Evolutionary conservation across 2,329 filamentous ascomycete species (phyloP), one percentile per base, ranked within the genome.

Genomic region (Didymosphaeria variabile): DNA sequence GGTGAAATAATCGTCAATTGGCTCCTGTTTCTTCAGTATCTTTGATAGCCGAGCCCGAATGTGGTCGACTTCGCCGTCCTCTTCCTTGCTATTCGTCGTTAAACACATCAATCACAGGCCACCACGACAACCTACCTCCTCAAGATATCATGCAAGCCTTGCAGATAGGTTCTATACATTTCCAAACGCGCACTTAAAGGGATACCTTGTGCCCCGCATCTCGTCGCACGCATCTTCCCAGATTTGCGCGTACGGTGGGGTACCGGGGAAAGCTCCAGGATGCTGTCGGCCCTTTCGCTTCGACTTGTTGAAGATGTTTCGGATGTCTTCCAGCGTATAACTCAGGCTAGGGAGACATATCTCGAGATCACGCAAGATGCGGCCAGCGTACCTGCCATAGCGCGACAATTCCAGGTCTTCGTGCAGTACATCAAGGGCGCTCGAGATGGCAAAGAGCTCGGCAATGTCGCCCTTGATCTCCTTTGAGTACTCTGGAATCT

Each of bases 401-500:
- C 72, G 76, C 31, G 77, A 76, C 59, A 79, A 72, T 15, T 77
- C 75, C 32, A 83, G 73, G 31, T 81, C 73, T 53, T 78, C 77
- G 45, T 85, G 79, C 42, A 88, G 74, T 45, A 76, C 77, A 49
- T 81, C 81, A 26, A 89, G 76, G 9, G 77, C 79, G 51, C 81
- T 79, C 58, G 84, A 84, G 70, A 88, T 83, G 55, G 80, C 80
- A 69, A 85, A 87, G 26, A 88, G 79, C 61, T 86, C 81, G 57
- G 83, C 81, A 55, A 88, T 84, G 31, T 85, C 73, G 34, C 79
- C 79, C 26, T 84, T 85, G 66, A 88, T 84, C 46, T 85, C 82
- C 34, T 82, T 80, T 36, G 82, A 78, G 67, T 83, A 76, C 55
- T 85, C 79, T 8, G 84, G 82, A 52, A 88, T 80, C 65, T 81